A percentile compares a stretch with the other conserved stretches of the same genome.
Conservation (phyloP, 2,329 filamentous ascomycete species). For the Coleophoma eucalyptorum region DNA sequence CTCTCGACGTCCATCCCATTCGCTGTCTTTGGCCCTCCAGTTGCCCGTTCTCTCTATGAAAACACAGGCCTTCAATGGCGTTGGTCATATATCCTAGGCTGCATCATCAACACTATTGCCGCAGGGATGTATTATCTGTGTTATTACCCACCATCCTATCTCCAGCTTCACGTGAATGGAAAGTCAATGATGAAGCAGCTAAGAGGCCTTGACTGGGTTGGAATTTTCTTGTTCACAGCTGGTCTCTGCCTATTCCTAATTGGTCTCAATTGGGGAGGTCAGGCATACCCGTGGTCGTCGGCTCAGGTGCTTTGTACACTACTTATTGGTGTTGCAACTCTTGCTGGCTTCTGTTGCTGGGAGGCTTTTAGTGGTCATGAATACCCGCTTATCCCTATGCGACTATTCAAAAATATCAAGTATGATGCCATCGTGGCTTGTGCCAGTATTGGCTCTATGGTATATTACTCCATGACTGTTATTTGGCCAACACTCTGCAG, state of each 20-base stretch:
- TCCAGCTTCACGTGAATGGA: conserved; percentile 34
- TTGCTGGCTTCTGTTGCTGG: conserved; percentile 17
- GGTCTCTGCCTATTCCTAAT: conserved; percentile 44
- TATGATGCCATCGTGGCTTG: conserved; percentile 26
- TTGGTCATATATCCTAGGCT: conserved; percentile 45
- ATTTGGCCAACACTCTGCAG: conserved; percentile 23
- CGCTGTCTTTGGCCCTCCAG: conserved; percentile 41
- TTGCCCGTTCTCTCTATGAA: conserved; percentile 38
- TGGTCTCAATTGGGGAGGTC: conserved; percentile 43
- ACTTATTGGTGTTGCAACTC: conserved; percentile 10
- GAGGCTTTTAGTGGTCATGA: conserved; percentile 18
- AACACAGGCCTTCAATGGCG: conserved; percentile 41
- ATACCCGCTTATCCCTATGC: conserved; percentile 31
- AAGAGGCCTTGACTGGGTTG: conserved; percentile 36
- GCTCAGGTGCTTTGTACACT: conserved; percentile 20
- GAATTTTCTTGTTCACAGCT: conserved; percentile 34
- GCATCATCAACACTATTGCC: conserved; percentile 37
- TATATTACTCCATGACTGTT: conserved; percentile 31
- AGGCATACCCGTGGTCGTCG: conserved; percentile 32
- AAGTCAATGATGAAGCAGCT: conserved; percentile 31
- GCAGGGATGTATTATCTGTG: conserved; percentile 37
- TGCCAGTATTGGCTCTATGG: conserved; percentile 27
- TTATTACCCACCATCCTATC: conserved; percentile 43
- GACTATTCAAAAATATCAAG: conserved; percentile 28
- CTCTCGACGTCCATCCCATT: conserved; percentile 37